Conservation (phyloP, 257 asterid species). For the Knoxia roxburghii region DNA sequence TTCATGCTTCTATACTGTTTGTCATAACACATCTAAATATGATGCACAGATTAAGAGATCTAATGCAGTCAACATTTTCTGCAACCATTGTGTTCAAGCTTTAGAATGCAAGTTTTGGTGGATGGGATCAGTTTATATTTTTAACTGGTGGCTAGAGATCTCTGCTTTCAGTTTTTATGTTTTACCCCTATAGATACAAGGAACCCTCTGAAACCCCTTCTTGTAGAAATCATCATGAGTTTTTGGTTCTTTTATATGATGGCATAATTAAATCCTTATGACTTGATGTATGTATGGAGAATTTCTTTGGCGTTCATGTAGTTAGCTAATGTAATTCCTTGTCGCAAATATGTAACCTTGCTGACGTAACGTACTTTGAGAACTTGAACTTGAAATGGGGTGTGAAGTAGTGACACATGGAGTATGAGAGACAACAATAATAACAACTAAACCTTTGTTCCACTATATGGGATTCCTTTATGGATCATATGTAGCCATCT, state of each 20-base stretch:
- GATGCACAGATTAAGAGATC: neutral
- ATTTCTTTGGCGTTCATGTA: neutral
- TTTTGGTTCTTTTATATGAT: too few relatives aligned
- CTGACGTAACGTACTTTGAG: neutral
- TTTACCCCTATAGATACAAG: too few relatives aligned
- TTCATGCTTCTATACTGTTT: neutral
- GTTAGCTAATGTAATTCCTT: neutral
- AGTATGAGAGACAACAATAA: neutral
- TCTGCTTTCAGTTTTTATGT: too few relatives aligned
- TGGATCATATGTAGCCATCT: too few relatives aligned
- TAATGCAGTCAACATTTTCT: neutral
- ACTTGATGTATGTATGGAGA: too few relatives aligned
- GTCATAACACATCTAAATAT: neutral
- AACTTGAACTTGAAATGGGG: neutral
- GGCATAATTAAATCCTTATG: too few relatives aligned
- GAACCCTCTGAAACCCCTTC: too few relatives aligned
- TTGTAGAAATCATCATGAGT: too few relatives aligned
- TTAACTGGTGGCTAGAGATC: too few relatives aligned
- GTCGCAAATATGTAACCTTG: too few relatives aligned
- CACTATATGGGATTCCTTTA: too few relatives aligned
- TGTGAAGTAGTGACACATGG: neutral
- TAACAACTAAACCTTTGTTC: too few relatives aligned
- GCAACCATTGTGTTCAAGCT: neutral
- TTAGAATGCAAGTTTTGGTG: neutral
- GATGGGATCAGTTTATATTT: neutral